A percentile compares a stretch with the other conserved stretches of the same genome.
Conservation (phyloP, 345 rosid genomes). For the Aegle marmelos region DNA sequence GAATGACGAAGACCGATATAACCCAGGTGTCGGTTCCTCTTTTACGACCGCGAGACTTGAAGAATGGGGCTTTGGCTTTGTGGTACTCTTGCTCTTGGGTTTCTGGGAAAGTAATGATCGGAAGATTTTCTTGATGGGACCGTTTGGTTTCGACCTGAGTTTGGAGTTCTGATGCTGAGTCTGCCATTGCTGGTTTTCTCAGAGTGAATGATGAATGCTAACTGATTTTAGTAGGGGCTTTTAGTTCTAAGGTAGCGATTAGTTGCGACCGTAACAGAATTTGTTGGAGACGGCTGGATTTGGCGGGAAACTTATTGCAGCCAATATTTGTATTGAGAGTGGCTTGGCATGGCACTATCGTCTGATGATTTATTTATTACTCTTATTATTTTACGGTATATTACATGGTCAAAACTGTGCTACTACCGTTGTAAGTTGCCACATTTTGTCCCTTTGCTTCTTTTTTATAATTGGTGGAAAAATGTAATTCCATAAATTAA, state of each 20-base stretch:
- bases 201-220: background rate
- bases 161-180: slow-evolving; percentile 17
- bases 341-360: too few species aligned
- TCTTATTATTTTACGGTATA: too few species aligned
- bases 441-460: too few species aligned
- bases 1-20: slow-evolving; percentile 65
- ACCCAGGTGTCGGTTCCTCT: slow-evolving; percentile 76
- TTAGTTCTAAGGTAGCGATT: background rate
- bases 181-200: slow-evolving; percentile 24
- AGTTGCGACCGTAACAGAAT: background rate
- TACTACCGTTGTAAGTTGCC: too few species aligned
- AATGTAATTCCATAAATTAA: too few species aligned
- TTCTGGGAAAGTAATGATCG: slow-evolving; percentile 19
- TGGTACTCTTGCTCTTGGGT: slow-evolving; percentile 16
- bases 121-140: slow-evolving; percentile 7
- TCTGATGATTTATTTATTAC: too few species aligned
- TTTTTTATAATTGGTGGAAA: too few species aligned
- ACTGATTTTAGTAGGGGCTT: background rate
- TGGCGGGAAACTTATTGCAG: slow-evolving; percentile 25
- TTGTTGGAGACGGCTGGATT: background rate
- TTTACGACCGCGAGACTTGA: slow-evolving; percentile 55
- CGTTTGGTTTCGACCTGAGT: slow-evolving; percentile 29
- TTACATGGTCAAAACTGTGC: too few species aligned
- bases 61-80: slow-evolving; percentile 53
- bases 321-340: too few species aligned